Conservation (phyloP, 2,329 filamentous ascomycete genomes). For the Pseudogymnoascus sp. region DNA sequence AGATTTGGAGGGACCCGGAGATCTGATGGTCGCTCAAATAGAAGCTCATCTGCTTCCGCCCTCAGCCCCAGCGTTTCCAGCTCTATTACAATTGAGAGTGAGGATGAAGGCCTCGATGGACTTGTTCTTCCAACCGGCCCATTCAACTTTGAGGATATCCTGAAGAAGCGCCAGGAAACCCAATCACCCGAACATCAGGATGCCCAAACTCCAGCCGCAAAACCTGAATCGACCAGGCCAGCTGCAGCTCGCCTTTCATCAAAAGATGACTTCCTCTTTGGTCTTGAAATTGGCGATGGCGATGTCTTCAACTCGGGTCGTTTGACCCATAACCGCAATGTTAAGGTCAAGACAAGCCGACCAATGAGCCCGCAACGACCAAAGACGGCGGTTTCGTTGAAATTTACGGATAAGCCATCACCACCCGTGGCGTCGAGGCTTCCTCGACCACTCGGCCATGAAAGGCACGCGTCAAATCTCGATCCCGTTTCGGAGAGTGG, state of each 20-base stretch:
- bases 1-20: conserved; percentile 80
- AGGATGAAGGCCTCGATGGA: conserved; percentile 88
- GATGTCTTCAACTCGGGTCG: conserved; percentile 76
- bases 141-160: conserved; percentile 71
- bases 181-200: conserved; percentile 45
- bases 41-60: conserved; percentile 80
- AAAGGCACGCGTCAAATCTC: conserved; percentile 67
- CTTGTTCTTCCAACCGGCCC: conserved; percentile 76
- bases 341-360: conserved; percentile 72
- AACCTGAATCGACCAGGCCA: neutral
- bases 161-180: conserved; percentile 63
- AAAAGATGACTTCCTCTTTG: conserved; percentile 74
- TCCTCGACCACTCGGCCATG: conserved; percentile 64
- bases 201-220: conserved; percentile 29
- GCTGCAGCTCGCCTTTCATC: conserved; percentile 14
- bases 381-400: conserved; percentile 74
- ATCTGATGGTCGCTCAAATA: conserved; percentile 39
- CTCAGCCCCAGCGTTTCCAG: conserved; percentile 90
- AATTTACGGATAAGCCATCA: conserved; percentile 76
- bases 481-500: conserved; percentile 90
- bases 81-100: conserved; percentile 83
- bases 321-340: conserved; percentile 79
- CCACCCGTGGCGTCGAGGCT: conserved; percentile 48
- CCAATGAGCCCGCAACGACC: conserved; percentile 63
- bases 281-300: conserved; percentile 77